Evolutionary conservation across 345 rosid genomes (phyloP).

Genomic region (Leavenworthia alabamica): DNA sequence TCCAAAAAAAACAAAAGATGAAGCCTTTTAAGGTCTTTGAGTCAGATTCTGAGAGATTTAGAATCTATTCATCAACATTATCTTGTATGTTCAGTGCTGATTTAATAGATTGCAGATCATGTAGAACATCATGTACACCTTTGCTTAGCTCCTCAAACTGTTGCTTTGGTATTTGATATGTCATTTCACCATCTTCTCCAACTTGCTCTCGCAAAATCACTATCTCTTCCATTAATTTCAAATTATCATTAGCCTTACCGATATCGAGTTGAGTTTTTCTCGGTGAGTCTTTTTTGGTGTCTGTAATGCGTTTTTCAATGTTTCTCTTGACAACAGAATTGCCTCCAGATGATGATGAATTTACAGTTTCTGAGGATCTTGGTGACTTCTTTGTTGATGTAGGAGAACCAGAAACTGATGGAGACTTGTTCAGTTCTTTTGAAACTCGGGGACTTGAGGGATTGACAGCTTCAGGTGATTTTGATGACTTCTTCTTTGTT

Average conservation of each 20-base stretch:
- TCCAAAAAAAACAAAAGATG: not conserved
- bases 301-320: not conserved
- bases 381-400: not conserved
- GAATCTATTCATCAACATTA: slow-evolving; percentile 1
- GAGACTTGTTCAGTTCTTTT: slow-evolving; percentile 1
- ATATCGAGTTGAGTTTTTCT: slow-evolving; percentile 2
- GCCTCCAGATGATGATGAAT: slow-evolving; percentile 8
- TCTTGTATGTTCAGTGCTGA: slow-evolving; percentile 21
- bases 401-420: no score
- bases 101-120: slow-evolving; percentile 24
- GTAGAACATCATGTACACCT: slow-evolving; percentile 21
- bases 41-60: not conserved
- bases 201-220: slow-evolving; percentile 11
- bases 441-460: not conserved
- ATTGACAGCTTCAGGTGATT: not conserved
- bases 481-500: slow-evolving; percentile 7
- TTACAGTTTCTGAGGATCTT: slow-evolving; percentile 3
- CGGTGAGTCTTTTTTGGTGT: slow-evolving; percentile 3
- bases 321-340: slow-evolving; percentile 6
- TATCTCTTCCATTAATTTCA: slow-evolving; percentile 13
- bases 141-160: slow-evolving; percentile 24
- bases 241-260: not conserved
- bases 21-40: not conserved
- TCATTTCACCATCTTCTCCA: slow-evolving; percentile 19
- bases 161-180: slow-evolving; percentile 26